phyloP scores from a whole-genome alignment of 768 basidiomycete genomes.

The Collybiopsis confluens region DNA sequence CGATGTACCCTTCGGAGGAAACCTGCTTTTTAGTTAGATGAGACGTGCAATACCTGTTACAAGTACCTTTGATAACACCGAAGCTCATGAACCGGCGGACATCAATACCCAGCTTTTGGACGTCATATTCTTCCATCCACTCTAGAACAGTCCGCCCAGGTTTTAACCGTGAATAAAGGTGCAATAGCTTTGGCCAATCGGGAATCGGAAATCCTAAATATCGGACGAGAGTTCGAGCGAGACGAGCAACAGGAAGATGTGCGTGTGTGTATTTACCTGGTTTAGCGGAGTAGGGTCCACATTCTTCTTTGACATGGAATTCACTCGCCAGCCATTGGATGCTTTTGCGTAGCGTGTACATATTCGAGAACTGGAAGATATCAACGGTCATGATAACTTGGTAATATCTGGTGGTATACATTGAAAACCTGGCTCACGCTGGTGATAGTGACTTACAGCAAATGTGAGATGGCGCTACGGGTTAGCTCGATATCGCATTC shows the following conservation, averaged over 20 bases:
- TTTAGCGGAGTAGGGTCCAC: slow-evolving; percentile 86
- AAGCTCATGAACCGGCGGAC: slow-evolving; percentile 94
- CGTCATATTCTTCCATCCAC: slow-evolving; percentile 80
- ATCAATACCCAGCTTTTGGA: slow-evolving; percentile 76
- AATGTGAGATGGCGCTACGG: slow-evolving; percentile 84
- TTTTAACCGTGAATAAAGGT: slow-evolving; percentile 81
- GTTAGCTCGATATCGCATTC: slow-evolving; percentile 83
- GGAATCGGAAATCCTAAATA: slow-evolving; percentile 52
- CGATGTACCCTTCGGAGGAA: slow-evolving; percentile 91
- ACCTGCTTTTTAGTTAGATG: slow-evolving; percentile 43
- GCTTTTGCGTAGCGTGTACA: slow-evolving; percentile 87
- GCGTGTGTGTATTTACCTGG: slow-evolving; percentile 41
- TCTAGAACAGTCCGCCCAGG: slow-evolving; percentile 79
- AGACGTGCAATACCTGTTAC: background rate
- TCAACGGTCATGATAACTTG: slow-evolving; percentile 96
- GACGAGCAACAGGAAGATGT: background rate
- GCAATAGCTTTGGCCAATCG: slow-evolving; percentile 84
- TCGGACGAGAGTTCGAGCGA: background rate
- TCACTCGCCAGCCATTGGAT: slow-evolving; percentile 88
- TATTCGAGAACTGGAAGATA: slow-evolving; percentile 97
- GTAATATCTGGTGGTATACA: slow-evolving; percentile 93
- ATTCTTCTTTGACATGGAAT: slow-evolving; percentile 81
- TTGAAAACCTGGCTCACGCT: too few species aligned
- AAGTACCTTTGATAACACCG: slow-evolving; percentile 85
- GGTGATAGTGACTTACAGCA: slow-evolving; percentile 65